Base-by-base conservation (phyloP, 1,284 basidiomycete species). In the Porogramme epimiltina region DNA sequence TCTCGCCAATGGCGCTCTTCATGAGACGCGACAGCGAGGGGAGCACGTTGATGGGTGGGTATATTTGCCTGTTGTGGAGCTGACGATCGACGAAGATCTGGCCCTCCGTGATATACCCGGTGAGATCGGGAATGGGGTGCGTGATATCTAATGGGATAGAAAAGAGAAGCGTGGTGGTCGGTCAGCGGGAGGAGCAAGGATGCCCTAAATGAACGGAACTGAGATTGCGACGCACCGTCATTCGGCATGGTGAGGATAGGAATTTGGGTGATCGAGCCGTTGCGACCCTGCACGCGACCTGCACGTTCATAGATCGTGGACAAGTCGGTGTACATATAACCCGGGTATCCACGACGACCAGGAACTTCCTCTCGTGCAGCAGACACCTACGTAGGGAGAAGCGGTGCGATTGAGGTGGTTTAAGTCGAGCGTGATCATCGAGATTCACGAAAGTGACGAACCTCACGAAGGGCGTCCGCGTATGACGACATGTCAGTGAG, bases 231-330 rank as follows among this genome's bases (percentile, higher is more conserved):
- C 81, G 72, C 73, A 92, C 93, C 95, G 73, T 99, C 97, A 78
- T 99, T 99, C 28, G 97, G 97, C 97, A 99, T 99, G 55, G 97
- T 99, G 59, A 99, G 81, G 68, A 99, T 99, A 51, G 97, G 97
- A 70, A 99, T 98, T 77, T 99, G 97, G 45, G 97, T 99, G 77
- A 99, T 99, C 41, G 95, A 98, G 43, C 97, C 97, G 74, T 98
- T 98, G 57, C 97, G 85, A 57, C 97, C 97, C 74, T 96, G 77
- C 42, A 99, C 97, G 70, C 97, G 95, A 52, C 97, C 97, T 43
- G 97, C 97, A 76, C 97, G 94, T 76, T 99, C 97, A 75, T 99
- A 99, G 68, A 99, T 95, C 22, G 96, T 98, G 53, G 97, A 93
- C 80, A 95, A 81, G 81, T 98, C 95, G 16, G 95, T 98, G 77